phyloP scores from a whole-genome alignment of 2,329 filamentous ascomycete genomes.

The Aureobasidium vineae region DNA sequence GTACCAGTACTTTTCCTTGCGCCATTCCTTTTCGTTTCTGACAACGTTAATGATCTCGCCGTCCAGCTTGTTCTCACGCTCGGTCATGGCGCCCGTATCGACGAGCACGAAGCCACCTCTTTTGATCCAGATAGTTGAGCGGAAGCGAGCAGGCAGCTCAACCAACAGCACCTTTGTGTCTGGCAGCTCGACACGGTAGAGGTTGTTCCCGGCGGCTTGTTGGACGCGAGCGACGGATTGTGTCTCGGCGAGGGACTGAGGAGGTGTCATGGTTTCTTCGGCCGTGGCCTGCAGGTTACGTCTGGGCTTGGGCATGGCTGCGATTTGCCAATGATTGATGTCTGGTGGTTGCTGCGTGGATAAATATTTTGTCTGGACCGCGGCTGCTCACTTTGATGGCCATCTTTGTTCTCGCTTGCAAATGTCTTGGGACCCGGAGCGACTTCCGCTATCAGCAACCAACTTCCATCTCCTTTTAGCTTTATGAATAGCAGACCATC shows the following conservation, averaged over 20 bases:
- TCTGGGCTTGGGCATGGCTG: conserved; percentile 68
- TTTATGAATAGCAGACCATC: not conserved
- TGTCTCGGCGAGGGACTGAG: conserved; percentile 52
- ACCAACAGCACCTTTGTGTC: conserved; percentile 65
- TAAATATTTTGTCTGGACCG: conserved; percentile 17
- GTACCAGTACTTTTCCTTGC: conserved; percentile 80
- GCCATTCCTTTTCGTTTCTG: conserved; percentile 85
- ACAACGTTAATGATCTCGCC: conserved; percentile 95
- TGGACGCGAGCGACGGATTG: conserved; percentile 72
- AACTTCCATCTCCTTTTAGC: not conserved
- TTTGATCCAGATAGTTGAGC: conserved; percentile 91
- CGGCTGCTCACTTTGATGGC: conserved; percentile 16
- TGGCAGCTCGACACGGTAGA: conserved; percentile 76
- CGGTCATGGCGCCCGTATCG: conserved; percentile 65
- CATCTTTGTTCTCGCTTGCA: conserved; percentile 12
- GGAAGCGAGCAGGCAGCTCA: conserved; percentile 80
- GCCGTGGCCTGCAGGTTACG: conserved; percentile 74
- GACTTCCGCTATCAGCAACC: not conserved
- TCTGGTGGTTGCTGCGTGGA: conserved; percentile 1
- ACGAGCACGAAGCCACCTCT: conserved; percentile 84
- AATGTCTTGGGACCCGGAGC: conserved; percentile 9
- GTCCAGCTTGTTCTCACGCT: conserved; percentile 70
- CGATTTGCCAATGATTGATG: not conserved
- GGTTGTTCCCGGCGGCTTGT: conserved; percentile 82
- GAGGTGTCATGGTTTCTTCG: conserved; percentile 64